Base-by-base conservation (phyloP, 176 grass and related monocot species). In the Stipa capillata region DNA sequence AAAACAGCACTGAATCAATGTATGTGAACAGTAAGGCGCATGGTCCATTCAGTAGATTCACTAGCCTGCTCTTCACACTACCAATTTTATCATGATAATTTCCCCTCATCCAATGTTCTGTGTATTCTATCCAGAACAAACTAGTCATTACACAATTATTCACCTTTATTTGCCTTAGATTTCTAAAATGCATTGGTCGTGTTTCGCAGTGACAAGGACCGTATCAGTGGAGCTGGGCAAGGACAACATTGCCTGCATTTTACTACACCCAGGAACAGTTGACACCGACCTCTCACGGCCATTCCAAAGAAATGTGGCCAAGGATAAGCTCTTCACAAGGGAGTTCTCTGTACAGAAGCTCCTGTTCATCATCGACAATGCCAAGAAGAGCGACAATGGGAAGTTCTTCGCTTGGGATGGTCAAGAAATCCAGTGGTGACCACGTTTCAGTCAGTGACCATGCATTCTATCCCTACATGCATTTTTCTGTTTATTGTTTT, bases 351-450 rank as follows among this genome's bases (percentile, higher is more conserved):
- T 90, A 1, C 86, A 90, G 82, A 97, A 90, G 56, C 80, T 94
- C 15, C 62, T 97, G 7, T 76, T 54, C 43, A 73, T 94, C 86
- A 90, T 94, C 6, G 77, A 89, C 63, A 89, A 81, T 10, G 79
- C 73, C 78, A 97, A 85, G 66, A 89, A 65, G 51, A 90, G 79
- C 4, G 89, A 94, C 41, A 97, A 90, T 7, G 91, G 95, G 29
- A 97, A 90, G 77, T 97, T 97, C 69, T 97, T 97, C 25, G 92
- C 92, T 14, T 94, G 95, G 95, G 92, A 97, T 41, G 91, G 89
- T 29, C 87, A 84, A 57, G 89, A 92, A 88, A 97, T 92, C 27
- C 91, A 91, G 73, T 39, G 45, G 81, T 51, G 23, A 40, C 50
- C 24, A 25, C 42, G 27, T 65, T 83, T 37, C 15, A 44, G 53